These are phyloP conservation scores for Trichomonascaceae sp. DNA, from an alignment of 1,139 yeast species.

Conservation along the genomic window DNA sequence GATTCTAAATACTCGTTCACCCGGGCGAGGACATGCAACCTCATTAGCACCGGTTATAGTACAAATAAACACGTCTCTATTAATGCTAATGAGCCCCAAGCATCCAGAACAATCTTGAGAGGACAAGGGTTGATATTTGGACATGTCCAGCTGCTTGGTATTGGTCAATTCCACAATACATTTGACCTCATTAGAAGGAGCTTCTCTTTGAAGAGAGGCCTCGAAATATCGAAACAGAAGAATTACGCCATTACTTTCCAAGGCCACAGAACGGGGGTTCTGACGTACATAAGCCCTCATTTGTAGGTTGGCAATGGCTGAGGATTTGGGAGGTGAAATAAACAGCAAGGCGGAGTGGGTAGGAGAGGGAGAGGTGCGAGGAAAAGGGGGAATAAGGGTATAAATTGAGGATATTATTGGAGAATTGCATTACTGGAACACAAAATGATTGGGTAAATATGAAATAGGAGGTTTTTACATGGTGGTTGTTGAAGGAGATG, in stretches of 20 bases:
- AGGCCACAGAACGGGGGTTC: slow-evolving; percentile 32
- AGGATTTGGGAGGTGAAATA: neutral
- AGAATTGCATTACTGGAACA: too few species aligned
- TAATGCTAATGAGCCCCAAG: slow-evolving; percentile 71
- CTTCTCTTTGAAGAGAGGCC: slow-evolving; percentile 10
- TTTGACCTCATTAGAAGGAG: slow-evolving; percentile 16
- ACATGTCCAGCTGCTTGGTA: slow-evolving; percentile 26
- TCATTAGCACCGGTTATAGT: slow-evolving; percentile 68
- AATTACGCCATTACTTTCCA: slow-evolving; percentile 30
- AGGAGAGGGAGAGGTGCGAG: neutral
- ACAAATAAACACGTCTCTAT: slow-evolving; percentile 63
- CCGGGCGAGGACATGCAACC: slow-evolving; percentile 80
- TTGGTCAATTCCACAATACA: slow-evolving; percentile 38
- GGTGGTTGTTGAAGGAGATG: too few species aligned
- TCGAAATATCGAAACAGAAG: slow-evolving; percentile 32
- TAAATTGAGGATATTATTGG: too few species aligned
- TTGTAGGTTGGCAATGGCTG: neutral
- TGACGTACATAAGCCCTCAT: slow-evolving; percentile 9
- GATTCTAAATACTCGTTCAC: slow-evolving; percentile 75
- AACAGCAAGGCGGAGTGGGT: neutral
- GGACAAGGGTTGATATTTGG: slow-evolving; percentile 37
- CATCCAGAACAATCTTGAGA: slow-evolving; percentile 68
- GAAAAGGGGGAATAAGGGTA: too few species aligned
- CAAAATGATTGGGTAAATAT: too few species aligned
- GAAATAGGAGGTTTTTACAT: too few species aligned